A percentile compares a stretch with the other conserved stretches of the same genome.
These are phyloP conservation scores for Apiotrichum gracile DNA, from an alignment of 1,284 basidiomycete species.

Conservation along the genomic window DNA sequence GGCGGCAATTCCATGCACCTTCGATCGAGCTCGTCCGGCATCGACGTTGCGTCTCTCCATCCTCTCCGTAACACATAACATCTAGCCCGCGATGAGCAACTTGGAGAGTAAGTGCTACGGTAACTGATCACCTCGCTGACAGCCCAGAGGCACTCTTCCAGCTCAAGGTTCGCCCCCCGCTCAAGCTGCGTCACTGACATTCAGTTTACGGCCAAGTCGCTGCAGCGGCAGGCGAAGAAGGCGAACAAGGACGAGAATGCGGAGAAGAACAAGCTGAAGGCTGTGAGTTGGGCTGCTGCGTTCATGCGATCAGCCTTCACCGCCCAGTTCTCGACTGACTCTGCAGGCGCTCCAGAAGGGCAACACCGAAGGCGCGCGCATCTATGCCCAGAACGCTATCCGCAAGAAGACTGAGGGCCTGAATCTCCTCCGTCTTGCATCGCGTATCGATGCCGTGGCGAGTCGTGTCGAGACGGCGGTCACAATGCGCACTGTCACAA, in stretches of 20 bases:
- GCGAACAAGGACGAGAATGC: conserved; percentile 84
- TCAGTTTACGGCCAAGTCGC: conserved; percentile 91
- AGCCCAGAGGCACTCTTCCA: conserved; percentile 85
- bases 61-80: neutral
- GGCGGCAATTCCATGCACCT: no score
- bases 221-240: conserved; percentile 88
- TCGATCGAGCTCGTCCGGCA: no score
- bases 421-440: conserved; percentile 79
- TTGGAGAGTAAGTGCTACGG: conserved; percentile 68
- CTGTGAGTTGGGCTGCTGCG: conserved; percentile 53
- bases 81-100: conserved; percentile 71
- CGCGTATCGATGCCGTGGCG: conserved; percentile 92
- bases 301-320: neutral
- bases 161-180: conserved; percentile 62
- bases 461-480: conserved; percentile 98
- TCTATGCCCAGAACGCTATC: conserved; percentile 98
- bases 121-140: neutral
- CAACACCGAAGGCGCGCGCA: conserved; percentile 95
- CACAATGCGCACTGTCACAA: conserved; percentile 82
- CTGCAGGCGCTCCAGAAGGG: conserved; percentile 87
- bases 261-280: conserved; percentile 85
- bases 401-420: conserved; percentile 94
- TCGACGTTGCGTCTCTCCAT: neutral
- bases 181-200: neutral
- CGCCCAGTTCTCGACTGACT: neutral